Conservation (phyloP, 306 rosid genomes). For the Citrullus mucosospermus region DNA sequence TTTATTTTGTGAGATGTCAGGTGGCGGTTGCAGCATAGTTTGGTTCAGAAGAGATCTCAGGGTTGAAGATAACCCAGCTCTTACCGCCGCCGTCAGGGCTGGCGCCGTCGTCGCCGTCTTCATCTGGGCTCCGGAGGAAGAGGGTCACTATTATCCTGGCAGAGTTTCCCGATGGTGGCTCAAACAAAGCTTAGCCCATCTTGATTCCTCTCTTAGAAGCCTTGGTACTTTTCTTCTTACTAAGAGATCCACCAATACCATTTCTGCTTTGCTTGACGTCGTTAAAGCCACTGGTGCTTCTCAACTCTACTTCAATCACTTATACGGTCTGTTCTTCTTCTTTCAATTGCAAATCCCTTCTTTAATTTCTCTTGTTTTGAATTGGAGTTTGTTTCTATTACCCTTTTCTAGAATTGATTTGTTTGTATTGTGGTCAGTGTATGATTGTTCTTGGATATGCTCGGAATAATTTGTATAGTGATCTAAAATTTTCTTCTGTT, state of each 20-base stretch:
- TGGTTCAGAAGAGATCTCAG: slow-evolving; percentile 99
- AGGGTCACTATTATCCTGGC: slow-evolving; percentile 81
- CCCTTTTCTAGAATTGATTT: background rate
- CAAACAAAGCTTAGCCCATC: slow-evolving; percentile 73
- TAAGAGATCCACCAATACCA: slow-evolving; percentile 63
- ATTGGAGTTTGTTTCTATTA: background rate
- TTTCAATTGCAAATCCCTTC: too few relatives aligned
- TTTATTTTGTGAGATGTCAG: slow-evolving; percentile 41
- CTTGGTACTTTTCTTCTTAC: slow-evolving; percentile 73
- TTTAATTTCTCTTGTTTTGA: background rate
- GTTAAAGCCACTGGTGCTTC: slow-evolving; percentile 76
- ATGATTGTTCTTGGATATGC: background rate
- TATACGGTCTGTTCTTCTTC: slow-evolving; percentile 55
- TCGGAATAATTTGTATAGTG: background rate
- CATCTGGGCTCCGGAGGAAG: slow-evolving; percentile 98
- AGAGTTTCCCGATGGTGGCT: slow-evolving; percentile 99
- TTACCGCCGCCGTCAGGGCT: slow-evolving; percentile 81
- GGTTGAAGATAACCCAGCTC: slow-evolving; percentile 87
- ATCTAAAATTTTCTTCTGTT: background rate
- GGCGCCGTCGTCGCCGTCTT: slow-evolving; percentile 83
- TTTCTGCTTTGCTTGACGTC: slow-evolving; percentile 76
- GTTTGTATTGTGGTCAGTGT: background rate
- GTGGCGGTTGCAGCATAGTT: slow-evolving; percentile 92
- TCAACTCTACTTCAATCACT: slow-evolving; percentile 86
- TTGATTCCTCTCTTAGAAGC: slow-evolving; percentile 67